Conservation (phyloP, 23 red algal species). For the Gracilariopsis chorda region DNA sequence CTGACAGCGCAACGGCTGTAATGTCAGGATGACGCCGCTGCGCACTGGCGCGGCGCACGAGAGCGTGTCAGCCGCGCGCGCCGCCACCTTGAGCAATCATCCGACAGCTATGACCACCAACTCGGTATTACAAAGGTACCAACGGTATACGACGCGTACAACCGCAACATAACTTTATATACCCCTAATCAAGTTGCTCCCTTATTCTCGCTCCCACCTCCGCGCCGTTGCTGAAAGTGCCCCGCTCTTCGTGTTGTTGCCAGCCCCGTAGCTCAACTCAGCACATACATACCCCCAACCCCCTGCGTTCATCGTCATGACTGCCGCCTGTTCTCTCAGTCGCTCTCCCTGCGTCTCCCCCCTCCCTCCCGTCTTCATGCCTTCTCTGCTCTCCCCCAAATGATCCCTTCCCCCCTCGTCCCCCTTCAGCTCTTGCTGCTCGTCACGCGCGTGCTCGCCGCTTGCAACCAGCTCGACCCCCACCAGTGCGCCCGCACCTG, state of each 20-base stretch:
- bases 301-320: no score
- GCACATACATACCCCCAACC: no score
- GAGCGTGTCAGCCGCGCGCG: neutral
- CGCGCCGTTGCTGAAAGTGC: no score
- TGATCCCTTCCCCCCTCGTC: neutral
- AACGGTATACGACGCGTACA: no score
- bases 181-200: no score
- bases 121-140: no score
- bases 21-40: neutral
- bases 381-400: neutral
- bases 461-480: neutral
- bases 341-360: neutral
- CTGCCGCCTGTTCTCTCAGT: neutral
- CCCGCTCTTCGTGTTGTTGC: no score
- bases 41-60: no score
- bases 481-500: neutral
- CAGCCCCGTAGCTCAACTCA: no score
- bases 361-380: neutral
- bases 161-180: no score
- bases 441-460: neutral
- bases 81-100: neutral
- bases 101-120: no score
- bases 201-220: no score
- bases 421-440: neutral
- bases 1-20: slow-evolving; percentile 17